Percentiles rank a stretch among this genome's conserved stretches.
Conservation (phyloP, 2,329 filamentous ascomycete genomes). For the Chaetomiaceae sp. region DNA sequence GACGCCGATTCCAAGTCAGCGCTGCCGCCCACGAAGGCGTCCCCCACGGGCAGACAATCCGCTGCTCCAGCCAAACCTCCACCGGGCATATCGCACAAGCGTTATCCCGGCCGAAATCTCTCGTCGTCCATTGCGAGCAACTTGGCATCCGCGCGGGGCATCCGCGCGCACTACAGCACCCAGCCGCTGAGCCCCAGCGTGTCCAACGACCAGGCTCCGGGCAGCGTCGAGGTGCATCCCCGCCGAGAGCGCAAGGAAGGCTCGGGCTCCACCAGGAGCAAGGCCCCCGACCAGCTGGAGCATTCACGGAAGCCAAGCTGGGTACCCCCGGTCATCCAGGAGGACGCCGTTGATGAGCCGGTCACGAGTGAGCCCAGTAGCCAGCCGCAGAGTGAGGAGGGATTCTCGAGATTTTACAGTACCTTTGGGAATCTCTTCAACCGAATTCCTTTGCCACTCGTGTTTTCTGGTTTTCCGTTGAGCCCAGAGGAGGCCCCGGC, state of each 20-base stretch:
- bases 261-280: constrained; percentile 40
- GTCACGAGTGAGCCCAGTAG: constrained; percentile 21
- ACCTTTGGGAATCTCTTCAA: constrained; percentile 87
- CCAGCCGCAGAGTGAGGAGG: constrained; percentile 53
- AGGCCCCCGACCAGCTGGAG: constrained; percentile 43
- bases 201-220: constrained; percentile 66
- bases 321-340: constrained; percentile 39
- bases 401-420: constrained; percentile 86
- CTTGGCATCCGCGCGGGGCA: constrained; percentile 77
- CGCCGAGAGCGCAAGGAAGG: constrained; percentile 45
- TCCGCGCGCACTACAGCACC: constrained; percentile 57
- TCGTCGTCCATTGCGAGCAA: constrained; percentile 85
- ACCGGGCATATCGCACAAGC: constrained; percentile 37
- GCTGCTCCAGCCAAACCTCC: constrained; percentile 28
- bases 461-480: constrained; percentile 86
- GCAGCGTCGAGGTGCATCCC: constrained; percentile 56
- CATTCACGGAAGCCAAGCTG: constrained; percentile 47
- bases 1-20: constrained; percentile 8
- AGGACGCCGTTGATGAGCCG: constrained; percentile 17
- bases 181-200: constrained; percentile 66
- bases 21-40: constrained; percentile 10
- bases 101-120: constrained; percentile 58
- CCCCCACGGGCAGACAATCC: constrained; percentile 1
- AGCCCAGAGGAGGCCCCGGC: constrained; percentile 43
- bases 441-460: constrained; percentile 80